Base-by-base conservation (phyloP, 805 yeast species). In the Metschnikowia vanudenii region DNA sequence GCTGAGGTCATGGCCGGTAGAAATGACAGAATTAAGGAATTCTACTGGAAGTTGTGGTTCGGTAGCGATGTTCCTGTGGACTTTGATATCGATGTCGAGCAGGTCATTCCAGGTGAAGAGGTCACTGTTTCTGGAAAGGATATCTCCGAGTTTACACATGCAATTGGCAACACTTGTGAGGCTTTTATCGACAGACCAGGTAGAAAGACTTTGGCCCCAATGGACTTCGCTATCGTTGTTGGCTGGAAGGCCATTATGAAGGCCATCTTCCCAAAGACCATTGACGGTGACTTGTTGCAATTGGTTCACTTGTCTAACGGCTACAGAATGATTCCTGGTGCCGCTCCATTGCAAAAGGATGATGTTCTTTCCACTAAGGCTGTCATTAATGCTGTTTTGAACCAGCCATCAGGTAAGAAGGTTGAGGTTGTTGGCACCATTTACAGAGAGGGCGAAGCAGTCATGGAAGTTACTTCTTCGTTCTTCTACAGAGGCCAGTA, bases 231-330 rank as follows among this genome's bases (percentile, higher is more conserved):
- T 41, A 94, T 94, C 67, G 97, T 94, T 48, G 81, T 91, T 59
- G 98, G 99, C 38, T 94, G 99, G 99, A 86, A 85, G 74, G 95
- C 97, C 41, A 92, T 94, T 65, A 92, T 94, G 75, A 89, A 87
- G 75, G 91, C 97, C n/a, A 88, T 94, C 59, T 94, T 94, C 94
- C 99, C 99, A 45, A 81, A 81, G 65, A 82, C 84, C 53, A 95
- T 94, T 60, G 98, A 95, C 67, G 99, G 99, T 71, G 99, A 94
- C 67, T 78, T 94, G 63, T 78, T 94, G 73, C 86, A 85, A 67
- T 79, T 94, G 62, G 99, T 94, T 46, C 99, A 94, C 68, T 76
- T 94, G 70, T 88, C 96, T 42, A 94, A 94, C 69, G 91, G 96
- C 51, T 95, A 92, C 79, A 81, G 81, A 67, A 88, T 92, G 95